Evolutionary conservation across 2,329 filamentous ascomycete genomes (phyloP).

Genomic region (Sclerotinia spermophila): DNA sequence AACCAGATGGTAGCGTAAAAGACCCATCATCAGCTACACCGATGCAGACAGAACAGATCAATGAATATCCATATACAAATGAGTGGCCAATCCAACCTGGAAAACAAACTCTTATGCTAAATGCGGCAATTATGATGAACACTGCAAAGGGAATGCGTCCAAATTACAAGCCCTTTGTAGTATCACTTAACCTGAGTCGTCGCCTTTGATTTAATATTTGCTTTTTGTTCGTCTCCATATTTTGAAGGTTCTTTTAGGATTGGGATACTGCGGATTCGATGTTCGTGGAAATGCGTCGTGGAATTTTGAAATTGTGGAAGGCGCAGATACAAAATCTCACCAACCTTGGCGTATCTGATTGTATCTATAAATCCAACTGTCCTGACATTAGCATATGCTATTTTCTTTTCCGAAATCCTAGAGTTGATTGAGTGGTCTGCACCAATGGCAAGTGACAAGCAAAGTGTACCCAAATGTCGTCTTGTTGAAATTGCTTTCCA

Average conservation of each 20-base stretch:
- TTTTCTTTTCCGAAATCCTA: neutral
- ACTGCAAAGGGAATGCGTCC: conserved; percentile 25
- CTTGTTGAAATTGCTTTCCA: no score
- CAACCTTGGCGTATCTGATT: neutral
- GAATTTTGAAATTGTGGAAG: neutral
- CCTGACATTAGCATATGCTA: neutral
- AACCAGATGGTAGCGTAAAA: conserved; percentile 30
- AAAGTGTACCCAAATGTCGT: no score
- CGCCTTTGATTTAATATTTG: neutral
- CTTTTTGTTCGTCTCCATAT: no score
- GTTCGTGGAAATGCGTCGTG: neutral
- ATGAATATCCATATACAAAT: conserved; percentile 40
- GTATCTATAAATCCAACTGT: neutral
- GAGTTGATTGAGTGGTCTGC: neutral
- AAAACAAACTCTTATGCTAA: conserved; percentile 57
- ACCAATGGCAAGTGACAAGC: neutral
- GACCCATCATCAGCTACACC: conserved; percentile 37
- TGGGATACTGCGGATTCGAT: neutral
- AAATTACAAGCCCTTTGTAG: conserved; percentile 29
- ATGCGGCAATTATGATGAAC: conserved; percentile 48
- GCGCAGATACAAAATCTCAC: neutral
- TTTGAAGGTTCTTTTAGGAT: neutral
- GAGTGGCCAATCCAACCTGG: conserved; percentile 38
- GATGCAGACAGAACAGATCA: conserved; percentile 36
- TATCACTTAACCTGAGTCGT: conserved; percentile 23